Percentiles rank a stretch among this genome's conserved stretches.
Conservation (phyloP, 2,329 filamentous ascomycete genomes). For the Aureobasidium namibiae region DNA sequence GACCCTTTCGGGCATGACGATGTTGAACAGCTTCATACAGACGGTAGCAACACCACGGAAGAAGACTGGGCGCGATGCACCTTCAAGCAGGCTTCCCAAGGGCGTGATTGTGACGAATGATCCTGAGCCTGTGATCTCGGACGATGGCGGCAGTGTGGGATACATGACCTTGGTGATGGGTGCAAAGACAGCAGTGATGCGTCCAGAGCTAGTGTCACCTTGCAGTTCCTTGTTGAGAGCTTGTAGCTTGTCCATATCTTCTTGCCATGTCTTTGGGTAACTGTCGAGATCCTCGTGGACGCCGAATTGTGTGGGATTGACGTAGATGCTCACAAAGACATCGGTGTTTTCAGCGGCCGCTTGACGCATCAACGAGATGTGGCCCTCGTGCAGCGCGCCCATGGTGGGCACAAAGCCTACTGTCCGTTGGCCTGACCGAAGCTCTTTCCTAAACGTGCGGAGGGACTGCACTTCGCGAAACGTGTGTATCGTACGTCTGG, state of each 20-base stretch:
- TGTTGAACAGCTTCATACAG: slow-evolving; percentile 89
- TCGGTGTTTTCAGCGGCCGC: slow-evolving; percentile 78
- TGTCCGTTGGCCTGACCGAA: slow-evolving; percentile 58
- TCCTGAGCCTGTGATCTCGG: slow-evolving; percentile 67
- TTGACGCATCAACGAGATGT: slow-evolving; percentile 74
- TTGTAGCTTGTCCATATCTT: slow-evolving; percentile 61
- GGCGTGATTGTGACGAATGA: slow-evolving; percentile 91
- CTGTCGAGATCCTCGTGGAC: slow-evolving; percentile 76
- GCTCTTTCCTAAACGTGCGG: slow-evolving; percentile 59
- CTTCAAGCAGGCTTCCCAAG: slow-evolving; percentile 72
- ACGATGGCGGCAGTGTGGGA: slow-evolving; percentile 65
- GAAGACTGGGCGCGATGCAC: slow-evolving; percentile 79
- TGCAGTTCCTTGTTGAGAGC: slow-evolving; percentile 65
- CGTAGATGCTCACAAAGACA: slow-evolving; percentile 85
- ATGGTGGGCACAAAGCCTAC: slow-evolving; percentile 93
- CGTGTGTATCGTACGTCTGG: slow-evolving; percentile 43
- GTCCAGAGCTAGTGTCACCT: slow-evolving; percentile 40
- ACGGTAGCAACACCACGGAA: slow-evolving; percentile 95
- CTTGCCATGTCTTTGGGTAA: slow-evolving; percentile 85
- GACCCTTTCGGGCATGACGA: slow-evolving; percentile 66
- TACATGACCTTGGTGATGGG: slow-evolving; percentile 82
- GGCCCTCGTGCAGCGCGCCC: slow-evolving; percentile 91
- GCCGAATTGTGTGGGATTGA: slow-evolving; percentile 96
- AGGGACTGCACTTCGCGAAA: slow-evolving; percentile 68
- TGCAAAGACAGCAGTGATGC: slow-evolving; percentile 76